Percentiles rank a stretch among this genome's conserved stretches.
These are phyloP conservation scores for Escallonia rubra DNA, from an alignment of 129 eudicot genomes.

Conservation along the genomic window DNA sequence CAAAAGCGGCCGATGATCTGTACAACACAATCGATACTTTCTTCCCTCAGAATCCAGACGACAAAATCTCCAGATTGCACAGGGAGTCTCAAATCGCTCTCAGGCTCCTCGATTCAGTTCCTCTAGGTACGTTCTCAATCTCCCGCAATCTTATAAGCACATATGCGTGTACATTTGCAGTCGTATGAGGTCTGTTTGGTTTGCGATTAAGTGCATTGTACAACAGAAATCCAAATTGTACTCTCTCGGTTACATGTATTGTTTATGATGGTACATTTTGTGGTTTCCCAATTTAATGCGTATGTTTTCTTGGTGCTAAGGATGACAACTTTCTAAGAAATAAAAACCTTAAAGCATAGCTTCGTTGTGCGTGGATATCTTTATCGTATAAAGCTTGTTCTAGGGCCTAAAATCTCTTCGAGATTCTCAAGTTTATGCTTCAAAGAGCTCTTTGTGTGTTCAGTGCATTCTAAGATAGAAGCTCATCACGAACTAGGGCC, in stretches of 20 bases:
- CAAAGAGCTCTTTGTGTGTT: no score
- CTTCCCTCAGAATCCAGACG: slow-evolving; percentile 53
- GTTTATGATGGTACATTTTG: no score
- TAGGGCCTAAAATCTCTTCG: no score
- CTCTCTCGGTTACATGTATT: background rate
- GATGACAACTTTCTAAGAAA: no score
- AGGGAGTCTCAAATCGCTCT: slow-evolving; percentile 54
- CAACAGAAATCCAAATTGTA: background rate
- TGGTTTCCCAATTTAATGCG: background rate
- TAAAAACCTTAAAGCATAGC: no score
- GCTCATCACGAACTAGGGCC: no score
- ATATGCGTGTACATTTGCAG: background rate
- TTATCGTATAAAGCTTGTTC: no score
- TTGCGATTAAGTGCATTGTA: background rate
- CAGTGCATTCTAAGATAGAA: no score
- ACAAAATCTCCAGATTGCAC: slow-evolving; percentile 44
- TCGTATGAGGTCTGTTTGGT: background rate
- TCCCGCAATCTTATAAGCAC: background rate
- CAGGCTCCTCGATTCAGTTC: slow-evolving; percentile 71
- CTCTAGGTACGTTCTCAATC: slow-evolving; percentile 42
- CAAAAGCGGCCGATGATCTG: slow-evolving; percentile 57
- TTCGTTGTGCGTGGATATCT: no score
- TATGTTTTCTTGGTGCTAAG: background rate
- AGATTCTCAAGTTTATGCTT: no score
- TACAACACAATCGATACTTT: slow-evolving; percentile 71